Base-by-base conservation (phyloP, 768 basidiomycete genomes). In the Dictyophora rubrovolvata region DNA sequence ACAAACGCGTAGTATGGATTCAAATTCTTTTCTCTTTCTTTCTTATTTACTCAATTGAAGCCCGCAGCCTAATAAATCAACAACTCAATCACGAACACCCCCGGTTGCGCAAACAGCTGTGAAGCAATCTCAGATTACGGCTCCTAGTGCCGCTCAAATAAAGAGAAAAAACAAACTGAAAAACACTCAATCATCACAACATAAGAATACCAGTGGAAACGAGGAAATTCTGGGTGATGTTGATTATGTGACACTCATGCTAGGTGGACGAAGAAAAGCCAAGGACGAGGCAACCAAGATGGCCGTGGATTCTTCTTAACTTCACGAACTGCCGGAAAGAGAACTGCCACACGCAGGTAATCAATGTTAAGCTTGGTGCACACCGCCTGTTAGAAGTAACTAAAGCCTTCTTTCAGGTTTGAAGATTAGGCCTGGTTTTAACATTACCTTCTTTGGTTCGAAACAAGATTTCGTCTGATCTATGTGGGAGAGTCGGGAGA, bases 191-290 rank as follows among this genome's bases (percentile, higher is more conserved):
- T 28, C 20, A 1, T 47, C 12, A 8, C 37, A 10, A 10, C 36
- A 57, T 20, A 55, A 33, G 12, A 37, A 34, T 17, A 34, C 20
- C n/a, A 21, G n/a, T 17, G 35, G 52, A 34, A 34, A 23, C 5
- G 46, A 55, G 22, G 65, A 56, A 51, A 77, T 89, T 2, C 73
- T 89, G 37, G 87, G 85, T 18, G 86, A 79, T 18, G 87, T 84
- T 33, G 89, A 91, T 69, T 91, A 90, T 66, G 82, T 91, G 50
- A 75, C 79, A 11, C 68, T 90, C 62, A 72, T 88, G 75, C 75
- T 83, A 76, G 87, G 87, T 17, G 75, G 86, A n/a, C 74, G 87
- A 61, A 76, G 77, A 65, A 86, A 80, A 66, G 86, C 82, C 14
- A 75, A 71, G 55, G 76, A 79, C 66, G 89, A 89, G 69, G 86